These are phyloP conservation scores for Speleostelium caveatum DNA, from an alignment of 78 protist genomes.

Conservation along the genomic window DNA sequence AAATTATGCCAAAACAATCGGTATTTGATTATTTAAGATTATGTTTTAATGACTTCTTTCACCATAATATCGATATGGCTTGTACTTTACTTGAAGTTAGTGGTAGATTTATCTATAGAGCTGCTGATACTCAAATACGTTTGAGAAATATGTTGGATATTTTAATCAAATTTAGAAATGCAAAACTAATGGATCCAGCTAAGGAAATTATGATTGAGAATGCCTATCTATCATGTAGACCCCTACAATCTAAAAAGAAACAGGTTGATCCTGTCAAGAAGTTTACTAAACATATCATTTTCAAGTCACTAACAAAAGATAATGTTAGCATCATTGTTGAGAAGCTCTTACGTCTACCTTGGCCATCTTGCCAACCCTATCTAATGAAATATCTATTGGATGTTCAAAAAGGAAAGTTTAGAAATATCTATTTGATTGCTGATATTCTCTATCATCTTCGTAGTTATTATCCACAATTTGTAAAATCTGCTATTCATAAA, in stretches of 20 bases:
- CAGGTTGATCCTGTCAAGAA: slow-evolving; percentile 34
- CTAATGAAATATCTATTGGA: slow-evolving; percentile 39
- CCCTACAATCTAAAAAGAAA: neutral
- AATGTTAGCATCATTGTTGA: slow-evolving; percentile 45
- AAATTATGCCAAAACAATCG: slow-evolving; percentile 17
- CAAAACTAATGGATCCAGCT: slow-evolving; percentile 47
- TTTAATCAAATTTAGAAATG: slow-evolving; percentile 74
- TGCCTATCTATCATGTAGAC: slow-evolving; percentile 64
- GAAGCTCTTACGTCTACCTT: slow-evolving; percentile 45
- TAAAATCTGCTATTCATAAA: slow-evolving; percentile 21
- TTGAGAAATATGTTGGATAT: slow-evolving; percentile 75
- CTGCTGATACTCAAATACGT: slow-evolving; percentile 77
- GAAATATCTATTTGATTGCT: slow-evolving; percentile 76
- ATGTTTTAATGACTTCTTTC: slow-evolving; percentile 82
- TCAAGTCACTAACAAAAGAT: slow-evolving; percentile 2
- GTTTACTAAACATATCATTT: slow-evolving; percentile 46
- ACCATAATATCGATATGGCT: slow-evolving; percentile 83
- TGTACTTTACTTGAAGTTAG: slow-evolving; percentile 83
- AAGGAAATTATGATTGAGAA: slow-evolving; percentile 72
- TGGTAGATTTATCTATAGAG: slow-evolving; percentile 86
- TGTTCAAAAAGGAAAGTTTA: slow-evolving; percentile 64
- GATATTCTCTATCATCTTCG: slow-evolving; percentile 67
- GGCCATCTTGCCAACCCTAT: slow-evolving; percentile 49
- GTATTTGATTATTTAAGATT: slow-evolving; percentile 71
- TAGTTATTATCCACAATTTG: slow-evolving; percentile 36